phyloP scores from a whole-genome alignment of 495 filamentous ascomycete genomes.

The Parachaetomium inaequale region DNA sequence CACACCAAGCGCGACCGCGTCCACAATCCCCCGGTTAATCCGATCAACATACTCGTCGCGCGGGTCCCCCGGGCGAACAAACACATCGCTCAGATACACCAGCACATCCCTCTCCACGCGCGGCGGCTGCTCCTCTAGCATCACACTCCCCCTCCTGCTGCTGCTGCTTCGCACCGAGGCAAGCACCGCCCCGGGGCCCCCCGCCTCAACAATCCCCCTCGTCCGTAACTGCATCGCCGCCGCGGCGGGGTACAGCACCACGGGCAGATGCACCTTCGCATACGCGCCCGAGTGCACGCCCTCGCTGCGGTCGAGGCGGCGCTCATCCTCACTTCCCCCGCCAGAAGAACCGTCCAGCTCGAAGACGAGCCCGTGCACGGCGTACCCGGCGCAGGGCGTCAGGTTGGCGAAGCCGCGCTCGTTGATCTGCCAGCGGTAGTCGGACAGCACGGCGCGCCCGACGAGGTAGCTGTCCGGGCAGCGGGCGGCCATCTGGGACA shows the following conservation, averaged over 20 bases:
- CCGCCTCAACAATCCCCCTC: background rate
- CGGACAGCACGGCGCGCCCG: background rate
- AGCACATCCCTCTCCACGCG: background rate
- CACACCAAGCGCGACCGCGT: background rate
- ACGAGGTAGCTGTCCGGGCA: background rate
- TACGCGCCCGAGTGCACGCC: background rate
- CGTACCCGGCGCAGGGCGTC: background rate
- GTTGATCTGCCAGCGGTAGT: background rate
- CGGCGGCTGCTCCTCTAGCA: background rate
- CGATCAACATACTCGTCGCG: background rate
- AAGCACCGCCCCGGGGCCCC: background rate
- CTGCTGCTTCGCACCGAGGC: background rate
- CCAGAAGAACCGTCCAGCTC: background rate
- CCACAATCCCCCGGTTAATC: background rate
- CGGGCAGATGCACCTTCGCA: background rate
- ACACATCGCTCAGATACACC: background rate
- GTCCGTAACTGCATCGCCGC: background rate
- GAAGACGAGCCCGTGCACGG: background rate
- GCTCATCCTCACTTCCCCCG: background rate
- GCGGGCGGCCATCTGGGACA: background rate
- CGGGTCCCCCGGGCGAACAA: background rate
- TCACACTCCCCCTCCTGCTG: background rate
- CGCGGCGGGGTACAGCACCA: background rate
- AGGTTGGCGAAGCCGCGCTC: background rate
- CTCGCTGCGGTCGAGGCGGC: constrained; percentile 1